Base-by-base conservation (phyloP, 2,329 filamentous ascomycete genomes). In the Fusarium mangiferae region DNA sequence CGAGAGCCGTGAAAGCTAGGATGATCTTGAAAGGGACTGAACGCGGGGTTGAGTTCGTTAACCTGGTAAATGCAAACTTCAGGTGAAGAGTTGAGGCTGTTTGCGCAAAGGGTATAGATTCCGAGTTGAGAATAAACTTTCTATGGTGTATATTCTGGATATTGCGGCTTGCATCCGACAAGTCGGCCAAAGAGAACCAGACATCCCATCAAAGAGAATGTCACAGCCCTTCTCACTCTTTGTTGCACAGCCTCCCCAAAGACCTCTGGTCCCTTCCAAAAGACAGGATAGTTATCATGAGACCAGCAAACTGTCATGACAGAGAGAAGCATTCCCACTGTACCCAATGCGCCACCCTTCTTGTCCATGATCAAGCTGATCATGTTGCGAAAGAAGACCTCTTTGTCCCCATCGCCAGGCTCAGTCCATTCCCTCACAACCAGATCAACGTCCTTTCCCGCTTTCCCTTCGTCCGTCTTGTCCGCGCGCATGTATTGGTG, bases 241-340 rank as follows among this genome's bases (percentile, higher is more conserved):
- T 48, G 30, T 55, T 68, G 66, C 24, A 56, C 51, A 17, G 36
- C 20, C 20, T 30, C 48, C 10, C 72, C 72, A 22, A 76, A 26
- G 30, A 74, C 59, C 11, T n/a, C 17, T 17, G 74, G 75, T 3
- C 75, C 75, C 13, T 54, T 57, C 57, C 62, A 75, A 18, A 77
- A 65, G 20, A 77, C 62, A 33, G 75, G 74, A 56, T 75, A 77
- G 22, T 74, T 77, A 17, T 75, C 75, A n/a, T 76, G 69, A 13
- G 58, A 49, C 44, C 73, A 60, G n/a, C 63, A 74, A 10, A 74
- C 64, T 39, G 71, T 57, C 54, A 77, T 68, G 11, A 75, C 60
- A 22, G 75, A 75, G 3, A 75, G 30, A 7, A 74, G 45, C 64
- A 75, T 56, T 10, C 62, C 33, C 2, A 68, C 17, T 14, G 58